phyloP scores from a whole-genome alignment of 192 early-diverging fungal species.

The Backusella circina region DNA sequence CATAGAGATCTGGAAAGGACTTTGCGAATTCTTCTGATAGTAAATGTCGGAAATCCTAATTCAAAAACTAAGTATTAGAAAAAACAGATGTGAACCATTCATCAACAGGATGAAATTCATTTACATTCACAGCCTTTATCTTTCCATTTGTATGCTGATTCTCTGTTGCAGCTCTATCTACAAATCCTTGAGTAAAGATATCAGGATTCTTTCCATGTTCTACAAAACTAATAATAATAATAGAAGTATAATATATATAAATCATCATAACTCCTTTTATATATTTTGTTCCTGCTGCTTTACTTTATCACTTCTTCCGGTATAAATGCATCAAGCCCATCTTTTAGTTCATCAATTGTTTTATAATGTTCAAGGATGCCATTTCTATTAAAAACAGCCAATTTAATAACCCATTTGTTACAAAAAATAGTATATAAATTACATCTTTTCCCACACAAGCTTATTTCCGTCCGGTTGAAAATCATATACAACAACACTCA shows the following conservation, averaged over 20 bases:
- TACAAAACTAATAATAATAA: constrained; percentile 34
- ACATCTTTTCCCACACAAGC: constrained; percentile 52
- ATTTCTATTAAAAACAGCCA: constrained; percentile 19
- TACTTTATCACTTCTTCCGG: constrained; percentile 54
- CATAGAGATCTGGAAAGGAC: constrained; percentile 35
- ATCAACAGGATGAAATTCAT: background rate
- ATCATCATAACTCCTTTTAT: background rate
- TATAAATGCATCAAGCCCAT: constrained; percentile 41
- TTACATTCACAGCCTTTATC: constrained; percentile 46
- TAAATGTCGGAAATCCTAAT: constrained; percentile 26
- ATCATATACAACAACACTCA: constrained; percentile 53
- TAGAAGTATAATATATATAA: background rate
- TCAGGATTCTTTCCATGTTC: constrained; percentile 52
- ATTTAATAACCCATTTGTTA: background rate
- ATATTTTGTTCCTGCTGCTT: background rate
- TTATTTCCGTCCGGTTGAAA: constrained; percentile 46
- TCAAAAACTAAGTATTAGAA: background rate
- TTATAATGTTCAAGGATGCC: constrained; percentile 29
- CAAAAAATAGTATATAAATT: background rate
- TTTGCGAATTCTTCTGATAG: constrained; percentile 25
- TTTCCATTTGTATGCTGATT: constrained; percentile 57
- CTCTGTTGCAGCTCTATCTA: constrained; percentile 47
- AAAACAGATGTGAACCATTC: background rate
- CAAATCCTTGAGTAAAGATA: constrained; percentile 49
- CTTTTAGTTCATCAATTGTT: constrained; percentile 38